Percentiles rank a stretch among this genome's conserved stretches.
phyloP scores from a whole-genome alignment of 192 early-diverging fungal genomes.

The Lobosporangium transversale region DNA sequence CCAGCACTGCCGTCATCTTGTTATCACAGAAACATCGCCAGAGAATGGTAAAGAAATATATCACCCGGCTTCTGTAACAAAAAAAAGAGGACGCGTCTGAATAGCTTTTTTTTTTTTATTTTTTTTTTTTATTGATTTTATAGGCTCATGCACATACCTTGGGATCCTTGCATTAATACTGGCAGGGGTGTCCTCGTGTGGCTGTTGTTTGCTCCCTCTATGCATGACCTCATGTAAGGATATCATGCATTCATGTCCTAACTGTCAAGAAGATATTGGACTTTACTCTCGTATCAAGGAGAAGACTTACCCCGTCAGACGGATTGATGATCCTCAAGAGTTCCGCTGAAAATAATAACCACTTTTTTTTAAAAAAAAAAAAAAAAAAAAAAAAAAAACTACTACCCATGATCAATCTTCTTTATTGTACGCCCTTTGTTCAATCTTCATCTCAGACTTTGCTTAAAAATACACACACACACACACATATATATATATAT shows the following conservation, averaged over 20 bases:
- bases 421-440: too few species aligned
- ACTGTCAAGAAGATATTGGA: conserved; percentile 40
- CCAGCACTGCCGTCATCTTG: conserved; percentile 12
- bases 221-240: conserved; percentile 36
- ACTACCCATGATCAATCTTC: too few species aligned
- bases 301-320: conserved; percentile 18
- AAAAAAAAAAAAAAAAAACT: too few species aligned
- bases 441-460: too few species aligned
- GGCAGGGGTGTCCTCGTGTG: conserved; percentile 18
- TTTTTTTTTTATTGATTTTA: background rate
- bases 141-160: conserved; percentile 43
- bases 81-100: too few species aligned
- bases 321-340: too few species aligned
- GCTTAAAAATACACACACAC: too few species aligned
- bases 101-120: too few species aligned
- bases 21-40: conserved; percentile 9
- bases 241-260: conserved; percentile 46
- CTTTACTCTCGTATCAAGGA: conserved; percentile 31
- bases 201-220: conserved; percentile 32
- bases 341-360: too few species aligned
- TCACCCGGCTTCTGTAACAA: too few species aligned
- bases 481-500: too few species aligned
- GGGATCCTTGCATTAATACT: conserved; percentile 27
- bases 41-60: conserved; percentile 23
- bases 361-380: too few species aligned